These are phyloP conservation scores for Scortechinia acanthostroma DNA, from an alignment of 2,329 filamentous ascomycete species.

Conservation along the genomic window DNA sequence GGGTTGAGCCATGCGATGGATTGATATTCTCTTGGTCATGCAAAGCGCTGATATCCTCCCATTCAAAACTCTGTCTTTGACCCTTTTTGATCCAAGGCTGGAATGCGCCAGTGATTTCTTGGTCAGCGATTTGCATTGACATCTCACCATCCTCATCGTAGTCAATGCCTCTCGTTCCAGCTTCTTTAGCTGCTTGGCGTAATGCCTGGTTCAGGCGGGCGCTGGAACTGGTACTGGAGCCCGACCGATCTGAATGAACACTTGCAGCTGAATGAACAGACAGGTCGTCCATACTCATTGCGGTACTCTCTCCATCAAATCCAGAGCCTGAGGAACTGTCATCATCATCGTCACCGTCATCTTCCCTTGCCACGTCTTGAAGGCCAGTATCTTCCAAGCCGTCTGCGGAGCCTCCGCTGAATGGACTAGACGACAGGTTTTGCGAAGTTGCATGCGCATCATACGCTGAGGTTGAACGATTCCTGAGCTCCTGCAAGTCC, in stretches of 20 bases:
- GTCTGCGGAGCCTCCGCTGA: conserved; percentile 38
- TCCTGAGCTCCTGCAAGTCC: neutral
- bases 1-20: conserved; percentile 13
- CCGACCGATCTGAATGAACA: conserved; percentile 26
- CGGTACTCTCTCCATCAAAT: conserved; percentile 40
- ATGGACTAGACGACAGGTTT: conserved; percentile 47
- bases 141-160: conserved; percentile 38
- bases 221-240: conserved; percentile 39
- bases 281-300: conserved; percentile 47
- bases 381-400: conserved; percentile 27
- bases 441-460: conserved; percentile 38
- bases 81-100: conserved; percentile 35
- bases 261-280: conserved; percentile 29
- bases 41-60: conserved; percentile 22
- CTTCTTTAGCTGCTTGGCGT: conserved; percentile 44
- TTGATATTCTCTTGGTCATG: conserved; percentile 34
- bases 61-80: conserved; percentile 27
- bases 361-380: conserved; percentile 16
- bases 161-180: conserved; percentile 48
- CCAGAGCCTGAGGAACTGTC: conserved; percentile 22
- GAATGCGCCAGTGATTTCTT: conserved; percentile 37
- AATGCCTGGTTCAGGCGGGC: conserved; percentile 47
- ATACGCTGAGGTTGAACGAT: conserved; percentile 34
- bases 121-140: conserved; percentile 35
- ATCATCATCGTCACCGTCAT: conserved; percentile 9